Percentiles rank a stretch among this genome's conserved stretches.
Evolutionary conservation across 371 early-diverging fungal genomes (phyloP).

Genomic region (Rhizopus sp.): DNA sequence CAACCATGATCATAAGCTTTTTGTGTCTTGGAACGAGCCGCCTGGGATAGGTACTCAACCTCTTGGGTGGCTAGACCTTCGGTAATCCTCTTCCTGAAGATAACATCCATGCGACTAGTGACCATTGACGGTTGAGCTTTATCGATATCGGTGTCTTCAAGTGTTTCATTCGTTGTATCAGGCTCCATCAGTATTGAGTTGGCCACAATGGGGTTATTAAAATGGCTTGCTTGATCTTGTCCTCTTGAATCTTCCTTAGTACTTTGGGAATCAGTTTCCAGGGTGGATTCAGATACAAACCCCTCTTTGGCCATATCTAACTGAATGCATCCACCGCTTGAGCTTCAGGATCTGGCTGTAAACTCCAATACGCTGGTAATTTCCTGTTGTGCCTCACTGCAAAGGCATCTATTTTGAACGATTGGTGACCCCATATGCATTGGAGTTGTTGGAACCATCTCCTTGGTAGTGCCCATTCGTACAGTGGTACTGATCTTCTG

Average conservation of each 20-base stretch:
- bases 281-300: constrained; percentile 1
- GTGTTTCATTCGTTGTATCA: neutral
- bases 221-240: neutral
- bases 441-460: constrained; percentile 1
- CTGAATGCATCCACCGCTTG: constrained; percentile 2
- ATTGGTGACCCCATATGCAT: constrained; percentile 9
- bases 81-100: neutral
- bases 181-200: constrained; percentile 5
- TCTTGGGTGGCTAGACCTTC: neutral
- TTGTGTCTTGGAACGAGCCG: neutral
- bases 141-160: neutral
- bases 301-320: constrained; percentile 3
- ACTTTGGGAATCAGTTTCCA: constrained; percentile 9
- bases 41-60: neutral
- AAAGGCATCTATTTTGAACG: neutral
- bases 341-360: neutral
- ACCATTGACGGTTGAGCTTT: neutral
- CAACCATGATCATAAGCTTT: constrained; percentile 10
- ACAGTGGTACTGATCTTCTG: constrained; percentile 10
- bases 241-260: neutral
- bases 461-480: constrained; percentile 15
- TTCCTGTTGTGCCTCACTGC: neutral
- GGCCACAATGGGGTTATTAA: neutral
- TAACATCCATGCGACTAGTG: constrained; percentile 3
- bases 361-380: no score